Evolutionary conservation across 2,329 filamentous ascomycete species (phyloP).

Genomic region (Teratosphaeriaceae sp.): DNA sequence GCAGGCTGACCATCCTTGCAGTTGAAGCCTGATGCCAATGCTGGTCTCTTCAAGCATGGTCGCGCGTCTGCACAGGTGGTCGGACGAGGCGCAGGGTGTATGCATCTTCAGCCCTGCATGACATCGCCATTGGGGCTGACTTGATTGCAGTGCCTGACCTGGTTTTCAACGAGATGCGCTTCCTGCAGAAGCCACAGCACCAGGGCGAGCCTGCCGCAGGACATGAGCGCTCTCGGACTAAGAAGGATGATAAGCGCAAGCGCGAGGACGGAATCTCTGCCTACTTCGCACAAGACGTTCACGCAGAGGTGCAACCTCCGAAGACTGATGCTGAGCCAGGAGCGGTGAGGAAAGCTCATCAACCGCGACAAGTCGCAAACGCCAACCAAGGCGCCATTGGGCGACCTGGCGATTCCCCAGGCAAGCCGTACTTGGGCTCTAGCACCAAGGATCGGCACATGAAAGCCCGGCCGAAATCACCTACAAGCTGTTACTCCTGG

Average conservation of each 20-base stretch:
- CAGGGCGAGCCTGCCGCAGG: constrained; percentile 17
- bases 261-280: constrained; percentile 39
- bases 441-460: constrained; percentile 28
- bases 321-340: background rate
- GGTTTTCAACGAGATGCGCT: constrained; percentile 46
- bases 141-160: constrained; percentile 43
- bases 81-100: constrained; percentile 32
- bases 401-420: constrained; percentile 26
- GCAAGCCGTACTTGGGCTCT: constrained; percentile 33
- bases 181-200: constrained; percentile 34
- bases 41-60: constrained; percentile 45
- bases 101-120: constrained; percentile 9
- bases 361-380: background rate
- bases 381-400: background rate
- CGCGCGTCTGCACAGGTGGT: constrained; percentile 39
- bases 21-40: constrained; percentile 36
- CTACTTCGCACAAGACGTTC: constrained; percentile 35
- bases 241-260: constrained; percentile 25
- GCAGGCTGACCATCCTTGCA: too few relatives aligned
- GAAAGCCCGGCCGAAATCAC: constrained; percentile 11
- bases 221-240: constrained; percentile 27
- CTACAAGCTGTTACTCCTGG: constrained; percentile 36
- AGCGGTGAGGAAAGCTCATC: too few relatives aligned
- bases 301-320: too few relatives aligned
- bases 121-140: constrained; percentile 14